Evolutionary conservation across 257 asterid species (phyloP), one percentile per base, ranked within the genome.

Genomic region (Solanum clarkiae): DNA sequence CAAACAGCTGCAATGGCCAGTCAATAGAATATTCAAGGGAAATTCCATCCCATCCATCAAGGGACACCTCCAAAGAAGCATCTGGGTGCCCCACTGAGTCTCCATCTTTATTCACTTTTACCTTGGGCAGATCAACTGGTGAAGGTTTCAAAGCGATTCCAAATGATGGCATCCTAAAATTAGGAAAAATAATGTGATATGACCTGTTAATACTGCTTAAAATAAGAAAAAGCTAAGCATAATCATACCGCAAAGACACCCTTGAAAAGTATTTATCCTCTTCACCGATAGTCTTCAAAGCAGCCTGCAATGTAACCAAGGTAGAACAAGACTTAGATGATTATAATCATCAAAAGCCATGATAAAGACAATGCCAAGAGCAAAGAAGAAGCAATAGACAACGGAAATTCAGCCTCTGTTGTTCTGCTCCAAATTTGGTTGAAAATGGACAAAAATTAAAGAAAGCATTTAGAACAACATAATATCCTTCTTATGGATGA

Each of bases 1-100:
- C 92, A 87, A 97, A 97, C 91, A 97, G 90, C 80, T 97, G 99
- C 84, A 97, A 90, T 70, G 99, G 99, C 99, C 99, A 97, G 88
- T 94, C 97, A 84, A 97, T 94, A 84, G 95, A 88, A 89, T 97
- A 97, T 88, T 95, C 97, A 86, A 97, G 97, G 85, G 98, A 90
- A 85, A 95, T 94, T 63, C 95, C 96, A 93, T 94, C 99, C 98
- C 99, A 95, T 84, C 99, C 99, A 88, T 95, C 98, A 82, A 94
- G 89, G 83, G 95, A 90, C 93, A 87, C 88, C 92, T 92, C 96
- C 80, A 87, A 85, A 81, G 94, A 87, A 88, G 91, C 82, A 69
- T 95, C 99, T 83, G 93, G 65, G 69, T 87, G 94, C 84, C 86
- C 89, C 75, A 90, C 89, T 8, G 88, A 69, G 85, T 92, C 98